Percentiles rank a stretch among this genome's conserved stretches.
These are phyloP conservation scores for Podochytrium sp. DNA, from an alignment of 192 early-diverging fungal genomes.

Conservation along the genomic window DNA sequence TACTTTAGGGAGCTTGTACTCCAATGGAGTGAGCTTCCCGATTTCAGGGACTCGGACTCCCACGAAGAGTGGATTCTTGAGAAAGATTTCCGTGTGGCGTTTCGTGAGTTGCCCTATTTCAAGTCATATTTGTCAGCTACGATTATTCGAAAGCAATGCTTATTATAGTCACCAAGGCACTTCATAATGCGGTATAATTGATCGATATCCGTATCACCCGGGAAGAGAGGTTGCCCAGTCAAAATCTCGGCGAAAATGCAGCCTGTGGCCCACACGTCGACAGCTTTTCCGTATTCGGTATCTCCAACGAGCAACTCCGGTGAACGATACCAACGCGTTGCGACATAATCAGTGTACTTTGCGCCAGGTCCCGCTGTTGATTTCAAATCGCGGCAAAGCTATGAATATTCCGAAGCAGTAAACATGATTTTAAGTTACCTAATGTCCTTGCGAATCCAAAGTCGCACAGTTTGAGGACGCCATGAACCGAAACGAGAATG, in stretches of 20 bases:
- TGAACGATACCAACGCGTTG: constrained; percentile 65
- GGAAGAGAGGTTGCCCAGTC: constrained; percentile 69
- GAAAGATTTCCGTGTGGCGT: constrained; percentile 64
- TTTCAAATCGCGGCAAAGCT: no score
- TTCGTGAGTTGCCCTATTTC: constrained; percentile 56
- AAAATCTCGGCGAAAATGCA: constrained; percentile 69
- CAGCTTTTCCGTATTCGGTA: constrained; percentile 68
- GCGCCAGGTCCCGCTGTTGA: constrained; percentile 66
- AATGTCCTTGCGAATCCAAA: constrained; percentile 69
- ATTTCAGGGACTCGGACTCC: constrained; percentile 63
- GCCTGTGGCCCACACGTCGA: constrained; percentile 70
- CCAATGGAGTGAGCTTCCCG: constrained; percentile 58
- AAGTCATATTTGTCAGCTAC: not conserved
- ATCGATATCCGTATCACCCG: constrained; percentile 69
- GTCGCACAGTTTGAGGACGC: constrained; percentile 67
- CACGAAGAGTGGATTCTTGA: constrained; percentile 65
- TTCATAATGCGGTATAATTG: constrained; percentile 70
- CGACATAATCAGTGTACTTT: constrained; percentile 70
- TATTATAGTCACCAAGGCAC: constrained; percentile 46
- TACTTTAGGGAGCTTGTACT: constrained; percentile 55
- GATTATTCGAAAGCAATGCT: not conserved
- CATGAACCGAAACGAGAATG: constrained; percentile 62
- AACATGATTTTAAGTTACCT: constrained; percentile 42
- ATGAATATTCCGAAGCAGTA: no score
- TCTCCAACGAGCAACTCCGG: constrained; percentile 66